Evolutionary conservation across 1,284 basidiomycete species (phyloP).

Genomic region (Ceraceosorus guamensis): DNA sequence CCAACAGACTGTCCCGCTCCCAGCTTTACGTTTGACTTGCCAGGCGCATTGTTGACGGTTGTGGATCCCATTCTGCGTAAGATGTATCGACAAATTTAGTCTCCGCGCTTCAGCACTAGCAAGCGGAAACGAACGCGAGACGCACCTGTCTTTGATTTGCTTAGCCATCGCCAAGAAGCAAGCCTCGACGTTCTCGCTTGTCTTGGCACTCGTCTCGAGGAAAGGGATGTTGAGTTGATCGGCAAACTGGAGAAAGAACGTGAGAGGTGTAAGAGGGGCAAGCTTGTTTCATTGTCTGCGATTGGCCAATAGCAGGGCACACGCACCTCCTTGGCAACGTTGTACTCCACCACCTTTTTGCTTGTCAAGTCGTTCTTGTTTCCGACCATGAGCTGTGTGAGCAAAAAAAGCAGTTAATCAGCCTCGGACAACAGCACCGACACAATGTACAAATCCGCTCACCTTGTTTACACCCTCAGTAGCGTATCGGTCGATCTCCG

Average conservation of each 20-base stretch:
- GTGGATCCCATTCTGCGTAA: constrained; percentile 35
- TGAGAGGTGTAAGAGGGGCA: constrained; percentile 11
- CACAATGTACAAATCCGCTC: constrained; percentile 14
- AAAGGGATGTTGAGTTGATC: constrained; percentile 49
- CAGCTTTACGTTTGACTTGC: constrained; percentile 46
- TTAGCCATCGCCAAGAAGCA: constrained; percentile 41
- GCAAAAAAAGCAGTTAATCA: too few relatives aligned
- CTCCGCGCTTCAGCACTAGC: not conserved
- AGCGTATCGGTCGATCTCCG: constrained; percentile 98
- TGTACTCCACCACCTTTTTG: constrained; percentile 99
- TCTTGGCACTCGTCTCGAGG: constrained; percentile 52
- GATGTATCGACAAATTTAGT: too few relatives aligned
- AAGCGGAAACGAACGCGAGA: not conserved
- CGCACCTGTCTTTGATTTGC: constrained; percentile 48
- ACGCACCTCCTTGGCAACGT: constrained; percentile 70
- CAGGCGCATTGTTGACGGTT: constrained; percentile 38
- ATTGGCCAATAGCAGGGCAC: not conserved
- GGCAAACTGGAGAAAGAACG: constrained; percentile 30
- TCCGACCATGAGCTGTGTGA: constrained; percentile 66
- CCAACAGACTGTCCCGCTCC: constrained; percentile 45
- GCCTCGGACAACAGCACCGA: too few relatives aligned
- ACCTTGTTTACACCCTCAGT: constrained; percentile 93
- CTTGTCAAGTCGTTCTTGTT: constrained; percentile 96
- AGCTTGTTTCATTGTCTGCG: not conserved
- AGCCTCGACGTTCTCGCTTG: constrained; percentile 52